phyloP scores from a whole-genome alignment of 2,329 filamentous ascomycete species.

The Alternaria triticimaculans region DNA sequence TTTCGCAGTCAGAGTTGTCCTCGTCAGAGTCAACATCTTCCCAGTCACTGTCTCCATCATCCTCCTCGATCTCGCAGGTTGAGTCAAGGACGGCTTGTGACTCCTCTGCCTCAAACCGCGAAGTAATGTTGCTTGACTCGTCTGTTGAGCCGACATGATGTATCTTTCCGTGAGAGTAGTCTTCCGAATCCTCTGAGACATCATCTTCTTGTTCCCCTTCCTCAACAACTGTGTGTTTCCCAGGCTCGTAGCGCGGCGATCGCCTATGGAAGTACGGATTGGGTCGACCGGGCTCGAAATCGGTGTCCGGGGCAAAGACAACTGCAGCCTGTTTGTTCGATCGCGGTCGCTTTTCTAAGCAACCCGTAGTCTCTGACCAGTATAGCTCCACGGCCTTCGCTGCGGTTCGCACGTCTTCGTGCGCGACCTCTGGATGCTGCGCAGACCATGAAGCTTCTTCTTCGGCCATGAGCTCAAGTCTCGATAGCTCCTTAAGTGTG shows the following conservation, averaged over 20 bases:
- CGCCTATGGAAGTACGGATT: constrained; percentile 33
- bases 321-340: constrained; percentile 19
- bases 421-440: constrained; percentile 12
- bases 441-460: constrained; percentile 27
- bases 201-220: constrained; percentile 11
- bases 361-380: constrained; percentile 26
- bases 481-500: constrained; percentile 24
- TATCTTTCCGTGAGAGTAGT: constrained; percentile 17
- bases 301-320: constrained; percentile 28
- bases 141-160: constrained; percentile 1
- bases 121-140: not conserved
- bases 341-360: not conserved
- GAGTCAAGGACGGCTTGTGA: constrained; percentile 1
- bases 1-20: constrained; percentile 12
- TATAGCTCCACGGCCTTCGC: constrained; percentile 32
- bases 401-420: constrained; percentile 31
- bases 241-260: constrained; percentile 39
- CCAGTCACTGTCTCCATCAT: constrained; percentile 32
- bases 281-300: constrained; percentile 29
- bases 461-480: constrained; percentile 28
- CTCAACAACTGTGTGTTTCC: constrained; percentile 25
- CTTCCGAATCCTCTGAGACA: constrained; percentile 29
- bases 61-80: constrained; percentile 12
- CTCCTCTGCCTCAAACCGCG: not conserved
- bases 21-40: constrained; percentile 24